Evolutionary conservation across 768 basidiomycete genomes (phyloP), one percentile per base, ranked within the genome.

Genomic region (Suillus weaverae): DNA sequence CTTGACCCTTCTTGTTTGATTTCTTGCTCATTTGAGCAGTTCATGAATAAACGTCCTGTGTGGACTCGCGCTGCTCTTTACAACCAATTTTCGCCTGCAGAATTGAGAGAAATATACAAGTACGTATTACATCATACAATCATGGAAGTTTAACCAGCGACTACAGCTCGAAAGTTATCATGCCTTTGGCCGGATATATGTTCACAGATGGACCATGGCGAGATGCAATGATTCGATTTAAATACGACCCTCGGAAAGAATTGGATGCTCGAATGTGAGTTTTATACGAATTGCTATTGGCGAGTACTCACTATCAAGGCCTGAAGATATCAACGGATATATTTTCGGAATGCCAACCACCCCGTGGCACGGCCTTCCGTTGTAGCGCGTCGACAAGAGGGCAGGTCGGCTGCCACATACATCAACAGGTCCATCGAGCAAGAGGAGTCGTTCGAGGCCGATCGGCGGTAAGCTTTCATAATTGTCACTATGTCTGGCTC

Each of bases 191-290:
- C 4, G 90, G 89, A 62, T 99, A 96, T 71, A 90, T 92, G 10
- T 96, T 98, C 72, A 86, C 89, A 69, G 96, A 97, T 68, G 97
- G 97, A 0, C 95, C 96, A 3, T 99, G 92, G 89, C 84, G 94
- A 46, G 96, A 98, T 70, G 91, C 92, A 16, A 83, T 95, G 59
- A 84, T 98, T 41, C 86, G 87, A 53, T 90, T 95, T 64, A 88
- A 89, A 14, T 99, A 95, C 71, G 97, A 99, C 72, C 97, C 97
- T 10, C 83, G 96, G 46, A 84, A 84, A 70, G 84, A 92, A 66
- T 82, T 83, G 3, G 78, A 82, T 57, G 89, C 93, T 22, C 83
- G 92, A 68, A 86, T 95, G 96, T 96, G 68, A 68, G 91, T 81
- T 33, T 32, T 54, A 14, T 54, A 10, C 7, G 22, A 60, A 26